Conservation (phyloP, 768 basidiomycete genomes). For the Tricholoma flavovirens region DNA sequence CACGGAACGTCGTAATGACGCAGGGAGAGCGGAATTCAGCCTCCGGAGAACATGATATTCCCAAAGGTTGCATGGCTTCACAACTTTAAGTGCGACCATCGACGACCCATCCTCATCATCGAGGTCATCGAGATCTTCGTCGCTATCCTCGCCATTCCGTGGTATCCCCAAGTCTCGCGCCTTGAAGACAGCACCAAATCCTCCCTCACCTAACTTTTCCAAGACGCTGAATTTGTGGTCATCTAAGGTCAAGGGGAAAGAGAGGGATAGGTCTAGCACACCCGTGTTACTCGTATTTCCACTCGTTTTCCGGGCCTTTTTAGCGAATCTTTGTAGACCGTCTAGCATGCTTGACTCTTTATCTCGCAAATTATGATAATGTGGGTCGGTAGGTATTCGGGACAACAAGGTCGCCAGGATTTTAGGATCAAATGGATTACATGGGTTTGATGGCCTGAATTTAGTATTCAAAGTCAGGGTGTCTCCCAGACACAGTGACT, state of each 20-base stretch:
- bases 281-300: slow-evolving; percentile 28
- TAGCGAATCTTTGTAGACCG: slow-evolving; percentile 66
- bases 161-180: slow-evolving; percentile 53
- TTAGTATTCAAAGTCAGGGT: slow-evolving; percentile 54
- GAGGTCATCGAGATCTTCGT: slow-evolving; percentile 51
- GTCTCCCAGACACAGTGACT: slow-evolving; percentile 59
- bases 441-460: slow-evolving; percentile 80
- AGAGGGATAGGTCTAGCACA: slow-evolving; percentile 30
- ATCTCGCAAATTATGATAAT: slow-evolving; percentile 54
- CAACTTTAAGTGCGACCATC: slow-evolving; percentile 85
- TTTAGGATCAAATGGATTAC: slow-evolving; percentile 73
- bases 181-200: slow-evolving; percentile 94
- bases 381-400: slow-evolving; percentile 51
- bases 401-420: slow-evolving; percentile 62
- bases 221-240: slow-evolving; percentile 62
- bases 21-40: slow-evolving; percentile 64
- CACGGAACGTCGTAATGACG: slow-evolving; percentile 56
- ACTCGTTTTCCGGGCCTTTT: slow-evolving; percentile 41
- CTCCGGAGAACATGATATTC: slow-evolving; percentile 84
- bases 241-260: slow-evolving; percentile 54
- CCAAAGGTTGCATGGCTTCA: slow-evolving; percentile 86
- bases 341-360: slow-evolving; percentile 57
- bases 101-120: slow-evolving; percentile 49
- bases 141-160: slow-evolving; percentile 45
- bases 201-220: slow-evolving; percentile 94